Conservation (phyloP, 2,329 filamentous ascomycete species). For the Colletotrichum lentis region DNA sequence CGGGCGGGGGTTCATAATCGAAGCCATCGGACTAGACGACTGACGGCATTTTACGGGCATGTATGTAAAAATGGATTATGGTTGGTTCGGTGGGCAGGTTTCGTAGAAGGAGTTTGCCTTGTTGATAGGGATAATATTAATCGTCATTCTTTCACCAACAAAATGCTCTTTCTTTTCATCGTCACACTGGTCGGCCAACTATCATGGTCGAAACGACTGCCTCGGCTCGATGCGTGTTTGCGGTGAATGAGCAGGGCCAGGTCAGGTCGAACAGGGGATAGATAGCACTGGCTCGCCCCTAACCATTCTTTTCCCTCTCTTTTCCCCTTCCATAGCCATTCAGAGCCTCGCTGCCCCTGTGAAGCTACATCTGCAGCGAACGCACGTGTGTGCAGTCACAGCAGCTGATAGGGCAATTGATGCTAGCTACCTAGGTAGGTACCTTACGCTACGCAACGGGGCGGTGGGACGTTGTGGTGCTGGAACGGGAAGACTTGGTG, state of each 20-base stretch:
- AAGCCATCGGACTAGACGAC: conserved; percentile 4
- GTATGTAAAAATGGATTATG: neutral
- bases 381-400: conserved; percentile 36
- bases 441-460: conserved; percentile 23
- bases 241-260: neutral
- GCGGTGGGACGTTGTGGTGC: conserved; percentile 20
- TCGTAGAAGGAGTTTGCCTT: conserved; percentile 10
- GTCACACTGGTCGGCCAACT: neutral
- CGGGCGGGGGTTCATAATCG: neutral
- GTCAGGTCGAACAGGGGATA: neutral
- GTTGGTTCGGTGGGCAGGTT: conserved; percentile 6
- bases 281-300: neutral
- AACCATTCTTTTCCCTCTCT: neutral
- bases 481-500: conserved; percentile 16
- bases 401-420: conserved; percentile 40
- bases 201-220: neutral
- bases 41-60: neutral
- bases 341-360: conserved; percentile 15
- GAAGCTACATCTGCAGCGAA: conserved; percentile 29
- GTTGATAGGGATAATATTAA: conserved; percentile 21
- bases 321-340: neutral
- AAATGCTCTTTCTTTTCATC: neutral
- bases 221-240: conserved; percentile 9
- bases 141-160: conserved; percentile 20
- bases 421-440: neutral